A percentile compares a stretch with the other conserved stretches of the same genome.
Evolutionary conservation across 768 basidiomycete genomes (phyloP).

Genomic region (Amanita muscaria): DNA sequence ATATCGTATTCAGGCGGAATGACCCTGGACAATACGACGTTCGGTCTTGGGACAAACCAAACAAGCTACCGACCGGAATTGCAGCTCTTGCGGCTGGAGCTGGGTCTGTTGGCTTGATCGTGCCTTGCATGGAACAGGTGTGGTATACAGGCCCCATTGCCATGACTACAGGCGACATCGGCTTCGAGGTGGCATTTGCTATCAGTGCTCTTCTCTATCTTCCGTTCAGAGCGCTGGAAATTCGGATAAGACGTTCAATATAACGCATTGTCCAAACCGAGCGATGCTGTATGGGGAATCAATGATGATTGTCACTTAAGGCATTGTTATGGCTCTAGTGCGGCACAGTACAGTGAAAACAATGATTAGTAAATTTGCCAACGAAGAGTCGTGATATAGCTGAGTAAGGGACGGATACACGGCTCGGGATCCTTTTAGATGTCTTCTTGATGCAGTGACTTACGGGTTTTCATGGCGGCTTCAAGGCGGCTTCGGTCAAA

Average conservation of each 20-base stretch:
- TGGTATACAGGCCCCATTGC: conserved; percentile 78
- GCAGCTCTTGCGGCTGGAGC: conserved; percentile 51
- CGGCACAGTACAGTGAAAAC: no score
- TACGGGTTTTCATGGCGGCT: no score
- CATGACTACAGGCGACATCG: conserved; percentile 62
- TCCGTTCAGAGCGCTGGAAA: conserved; percentile 45
- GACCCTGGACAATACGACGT: conserved; percentile 45
- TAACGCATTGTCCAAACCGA: no score
- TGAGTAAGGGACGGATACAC: no score
- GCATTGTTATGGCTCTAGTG: no score
- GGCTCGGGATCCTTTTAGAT: no score
- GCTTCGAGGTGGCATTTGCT: conserved; percentile 67
- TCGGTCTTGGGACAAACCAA: conserved; percentile 46
- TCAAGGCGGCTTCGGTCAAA: no score
- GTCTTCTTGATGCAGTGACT: no score
- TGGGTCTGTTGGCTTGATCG: conserved; percentile 45
- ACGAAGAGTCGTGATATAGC: no score
- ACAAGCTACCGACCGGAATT: conserved; percentile 53
- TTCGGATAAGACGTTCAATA: conserved; percentile 33
- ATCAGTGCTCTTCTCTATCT: conserved; percentile 47
- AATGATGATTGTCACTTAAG: no score
- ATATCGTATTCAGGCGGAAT: conserved; percentile 54
- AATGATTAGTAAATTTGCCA: no score
- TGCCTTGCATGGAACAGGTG: conserved; percentile 66
- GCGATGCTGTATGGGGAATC: no score